Base-by-base conservation (phyloP, 225 moss, liverwort and hornwort genomes). In the Sphagnum tenellum region DNA sequence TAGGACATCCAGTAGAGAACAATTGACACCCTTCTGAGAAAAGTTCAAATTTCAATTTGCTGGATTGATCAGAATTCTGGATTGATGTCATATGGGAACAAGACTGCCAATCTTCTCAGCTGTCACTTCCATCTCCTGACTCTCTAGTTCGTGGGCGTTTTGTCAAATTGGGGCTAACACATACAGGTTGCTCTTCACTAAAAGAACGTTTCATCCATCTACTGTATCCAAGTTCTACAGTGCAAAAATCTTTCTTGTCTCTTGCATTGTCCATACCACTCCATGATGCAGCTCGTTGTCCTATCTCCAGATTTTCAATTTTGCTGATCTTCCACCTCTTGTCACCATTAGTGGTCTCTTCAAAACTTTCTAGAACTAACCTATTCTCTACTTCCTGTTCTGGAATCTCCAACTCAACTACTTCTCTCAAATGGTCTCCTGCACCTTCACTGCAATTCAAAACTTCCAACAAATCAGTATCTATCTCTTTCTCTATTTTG, bases 321-420 rank as follows among this genome's bases (percentile, higher is more conserved):
- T 29, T 29, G 29, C 29, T 29, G 29, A 29, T 29, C 29, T 29
- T 0, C 29, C 29, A 29, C 29, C 29, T 29, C 29, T 29, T 29
- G 29, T 29, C 29, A 29, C 29, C 1, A 29, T 29, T 29, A 29
- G 29, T 29, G 29, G 29, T 29, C 29, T 29, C 29, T 29, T 29
- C 29, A 29, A 29, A 29, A 29, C 12, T 47, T 47, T 11, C 61
- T n/a, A 10, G 8, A 8, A 9, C 61, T 48, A 61, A 61, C 45
- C 47, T n/a, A 61, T 48, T 70, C 55, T 66, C 47, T 59, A 62
- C 64, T 47, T 67, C 72, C 72, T 63, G 69, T 69, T 73, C 45
- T 44, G 67, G 53, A 65, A 56, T 61, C 52, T 47, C 57, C 70
- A 13, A 46, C 57, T 70, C 71, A 59, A 47, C 73, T 29, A 65